These are phyloP conservation scores for Barnettozyma wickerhamii DNA, from an alignment of 805 yeast genomes.

Conservation along the genomic window DNA sequence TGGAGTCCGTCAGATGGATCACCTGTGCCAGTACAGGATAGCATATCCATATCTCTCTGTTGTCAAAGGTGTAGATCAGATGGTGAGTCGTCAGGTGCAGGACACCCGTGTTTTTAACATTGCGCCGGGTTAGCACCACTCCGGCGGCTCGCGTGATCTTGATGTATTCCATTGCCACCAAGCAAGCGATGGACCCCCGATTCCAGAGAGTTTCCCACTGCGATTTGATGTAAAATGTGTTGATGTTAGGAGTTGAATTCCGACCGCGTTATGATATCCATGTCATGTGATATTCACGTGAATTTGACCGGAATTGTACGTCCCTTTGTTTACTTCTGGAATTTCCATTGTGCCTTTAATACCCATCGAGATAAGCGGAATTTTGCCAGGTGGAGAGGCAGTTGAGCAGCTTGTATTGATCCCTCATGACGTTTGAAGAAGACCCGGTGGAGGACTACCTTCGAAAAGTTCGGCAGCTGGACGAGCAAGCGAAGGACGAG, in stretches of 20 bases:
- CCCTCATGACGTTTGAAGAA: conserved; percentile 3
- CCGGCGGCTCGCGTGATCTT: conserved; percentile 36
- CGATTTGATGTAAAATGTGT: too few species aligned
- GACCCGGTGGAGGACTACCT: conserved; percentile 10
- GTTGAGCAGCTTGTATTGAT: neutral
- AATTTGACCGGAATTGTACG: neutral
- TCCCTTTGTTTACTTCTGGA: neutral
- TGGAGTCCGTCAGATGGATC: conserved; percentile 29
- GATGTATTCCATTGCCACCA: conserved; percentile 22
- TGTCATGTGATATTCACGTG: too few species aligned
- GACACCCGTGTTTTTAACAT: conserved; percentile 50
- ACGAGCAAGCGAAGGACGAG: conserved; percentile 7
- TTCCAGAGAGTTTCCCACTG: neutral
- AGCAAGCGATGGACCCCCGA: too few species aligned
- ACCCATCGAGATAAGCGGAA: neutral
- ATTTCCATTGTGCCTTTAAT: neutral
- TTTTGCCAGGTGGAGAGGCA: neutral
- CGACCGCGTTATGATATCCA: too few species aligned
- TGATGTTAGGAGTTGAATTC: too few species aligned
- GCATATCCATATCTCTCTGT: conserved; percentile 82
- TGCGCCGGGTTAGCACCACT: conserved; percentile 55
- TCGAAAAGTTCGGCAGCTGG: conserved; percentile 6
- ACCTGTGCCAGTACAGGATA: conserved; percentile 72
- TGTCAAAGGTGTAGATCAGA: conserved; percentile 49
- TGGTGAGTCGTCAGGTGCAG: conserved; percentile 74